These are phyloP conservation scores for Eragrostis curvula DNA, from an alignment of 176 grass and related monocot species.

Conservation along the genomic window DNA sequence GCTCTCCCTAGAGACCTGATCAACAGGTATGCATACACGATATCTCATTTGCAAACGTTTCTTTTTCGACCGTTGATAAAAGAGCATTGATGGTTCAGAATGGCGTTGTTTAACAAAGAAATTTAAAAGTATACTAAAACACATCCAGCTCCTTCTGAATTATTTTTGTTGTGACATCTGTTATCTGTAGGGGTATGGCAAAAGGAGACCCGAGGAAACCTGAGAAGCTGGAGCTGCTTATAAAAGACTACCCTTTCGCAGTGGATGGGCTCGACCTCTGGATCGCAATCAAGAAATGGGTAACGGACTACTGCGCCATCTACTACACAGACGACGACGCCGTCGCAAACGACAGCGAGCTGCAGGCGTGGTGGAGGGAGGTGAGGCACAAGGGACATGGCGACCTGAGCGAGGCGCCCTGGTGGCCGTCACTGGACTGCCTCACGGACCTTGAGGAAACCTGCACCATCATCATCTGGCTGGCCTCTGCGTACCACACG, in stretches of 20 bases:
- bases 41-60: too few relatives aligned
- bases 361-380: constrained; percentile 68
- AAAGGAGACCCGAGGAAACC: constrained; percentile 50
- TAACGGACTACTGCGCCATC: constrained; percentile 13
- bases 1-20: constrained; percentile 56
- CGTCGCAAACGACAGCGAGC: constrained; percentile 49
- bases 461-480: constrained; percentile 61
- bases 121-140: not conserved
- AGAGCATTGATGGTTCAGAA: too few relatives aligned
- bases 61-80: too few relatives aligned
- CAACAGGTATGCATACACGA: constrained; percentile 31
- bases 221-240: constrained; percentile 40
- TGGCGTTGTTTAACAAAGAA: too few relatives aligned
- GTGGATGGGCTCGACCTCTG: constrained; percentile 50
- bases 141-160: not conserved
- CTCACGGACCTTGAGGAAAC: constrained; percentile 31
- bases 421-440: constrained; percentile 51
- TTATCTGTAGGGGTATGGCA: constrained; percentile 44
- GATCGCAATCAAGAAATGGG: constrained; percentile 50
- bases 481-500: constrained; percentile 44
- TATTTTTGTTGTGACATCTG: too few relatives aligned
- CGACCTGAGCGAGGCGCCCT: constrained; percentile 58
- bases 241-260: constrained; percentile 61
- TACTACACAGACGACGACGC: constrained; percentile 38
- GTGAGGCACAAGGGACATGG: constrained; percentile 60